These are phyloP conservation scores for Pueraria montana DNA, from an alignment of 306 rosid genomes.

Conservation along the genomic window DNA sequence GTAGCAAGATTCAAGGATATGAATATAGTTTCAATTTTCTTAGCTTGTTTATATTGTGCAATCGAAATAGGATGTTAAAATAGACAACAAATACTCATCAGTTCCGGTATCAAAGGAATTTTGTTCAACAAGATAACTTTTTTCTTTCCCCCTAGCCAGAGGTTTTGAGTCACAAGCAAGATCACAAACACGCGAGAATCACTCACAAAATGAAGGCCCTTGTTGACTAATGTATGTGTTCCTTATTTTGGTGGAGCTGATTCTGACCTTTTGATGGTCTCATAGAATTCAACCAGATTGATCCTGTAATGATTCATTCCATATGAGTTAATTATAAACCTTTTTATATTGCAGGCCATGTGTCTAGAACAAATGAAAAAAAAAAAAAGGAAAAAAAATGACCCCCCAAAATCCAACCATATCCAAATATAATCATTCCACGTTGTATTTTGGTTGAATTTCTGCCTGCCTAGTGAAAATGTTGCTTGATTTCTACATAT, in stretches of 20 bases:
- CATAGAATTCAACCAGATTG: constrained; percentile 50
- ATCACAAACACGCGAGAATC: constrained; percentile 47
- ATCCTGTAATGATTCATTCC: constrained; percentile 50
- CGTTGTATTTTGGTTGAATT: constrained; percentile 52
- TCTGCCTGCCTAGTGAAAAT: constrained; percentile 24
- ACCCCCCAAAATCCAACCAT: constrained; percentile 73
- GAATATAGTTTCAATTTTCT: neutral
- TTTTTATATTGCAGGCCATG: constrained; percentile 48
- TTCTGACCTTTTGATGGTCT: constrained; percentile 56
- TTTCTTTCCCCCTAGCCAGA: neutral
- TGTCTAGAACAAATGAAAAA: constrained; percentile 42
- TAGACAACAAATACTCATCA: neutral
- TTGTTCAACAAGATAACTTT: constrained; percentile 25
- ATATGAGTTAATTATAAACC: constrained; percentile 46
- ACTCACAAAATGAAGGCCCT: constrained; percentile 39
- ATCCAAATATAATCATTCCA: constrained; percentile 67
- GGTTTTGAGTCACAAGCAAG: constrained; percentile 48
- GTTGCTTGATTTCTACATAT: constrained; percentile 33
- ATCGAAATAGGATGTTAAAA: constrained; percentile 16
- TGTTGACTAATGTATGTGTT: constrained; percentile 50
- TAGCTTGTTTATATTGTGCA: neutral
- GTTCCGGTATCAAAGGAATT: constrained; percentile 53
- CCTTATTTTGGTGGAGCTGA: constrained; percentile 58
- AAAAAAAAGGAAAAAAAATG: constrained; percentile 38
- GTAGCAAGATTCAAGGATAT: constrained; percentile 2